Conservation (phyloP, 805 yeast genomes). For the Candida khao-thaluensis region DNA sequence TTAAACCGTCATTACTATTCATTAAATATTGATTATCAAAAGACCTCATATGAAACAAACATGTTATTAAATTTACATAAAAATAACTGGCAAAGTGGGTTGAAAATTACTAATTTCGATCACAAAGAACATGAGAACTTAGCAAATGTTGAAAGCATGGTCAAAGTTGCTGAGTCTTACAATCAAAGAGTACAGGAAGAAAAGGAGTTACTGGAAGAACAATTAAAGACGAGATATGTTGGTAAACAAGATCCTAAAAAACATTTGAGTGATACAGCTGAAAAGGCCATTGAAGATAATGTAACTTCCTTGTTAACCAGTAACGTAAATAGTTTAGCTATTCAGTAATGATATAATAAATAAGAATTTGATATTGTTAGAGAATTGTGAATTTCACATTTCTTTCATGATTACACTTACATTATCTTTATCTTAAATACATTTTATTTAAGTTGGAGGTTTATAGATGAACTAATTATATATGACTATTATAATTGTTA, state of each 20-base stretch:
- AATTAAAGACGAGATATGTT: conserved; percentile 90
- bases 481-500: no score
- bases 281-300: conserved; percentile 81
- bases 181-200: conserved; percentile 91
- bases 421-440: no score
- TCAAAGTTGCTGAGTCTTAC: conserved; percentile 85
- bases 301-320: conserved; percentile 85
- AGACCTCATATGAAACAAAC: conserved; percentile 86
- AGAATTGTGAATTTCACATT: no score
- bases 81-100: conserved; percentile 93
- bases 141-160: conserved; percentile 73
- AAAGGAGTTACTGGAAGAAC: conserved; percentile 81
- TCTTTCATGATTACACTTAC: no score
- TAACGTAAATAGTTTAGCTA: conserved; percentile 86
- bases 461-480: no score
- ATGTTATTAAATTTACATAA: conserved; percentile 94
- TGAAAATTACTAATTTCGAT: conserved; percentile 72
- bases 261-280: conserved; percentile 89
- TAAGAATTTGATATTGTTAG: not conserved
- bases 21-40: conserved; percentile 88
- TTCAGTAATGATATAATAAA: conserved; percentile 46
- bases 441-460: no score
- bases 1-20: conserved; percentile 96
- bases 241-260: conserved; percentile 99
- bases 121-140: conserved; percentile 74